Evolutionary conservation across 2,329 filamentous ascomycete species (phyloP), one percentile per base, ranked within the genome.

Genomic region (Sporothrix pseudoabietina): DNA sequence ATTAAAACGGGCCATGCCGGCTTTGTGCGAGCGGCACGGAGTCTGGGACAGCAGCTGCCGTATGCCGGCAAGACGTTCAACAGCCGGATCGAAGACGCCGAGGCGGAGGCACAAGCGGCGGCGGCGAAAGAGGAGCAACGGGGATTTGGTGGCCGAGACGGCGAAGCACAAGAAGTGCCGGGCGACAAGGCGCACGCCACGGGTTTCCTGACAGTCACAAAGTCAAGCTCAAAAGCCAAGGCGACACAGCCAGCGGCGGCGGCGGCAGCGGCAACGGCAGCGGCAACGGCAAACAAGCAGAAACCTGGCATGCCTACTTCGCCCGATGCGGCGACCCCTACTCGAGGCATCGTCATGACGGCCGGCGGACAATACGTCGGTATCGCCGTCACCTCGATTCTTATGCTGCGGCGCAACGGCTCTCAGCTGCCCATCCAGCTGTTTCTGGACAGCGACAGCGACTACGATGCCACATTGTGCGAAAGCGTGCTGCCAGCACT

Each of bases 391-490:
- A 83, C 84, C 3, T 84, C 85, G 3, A 78, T 88, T 26, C 82
- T 85, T 12, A 86, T 87, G 83, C 80, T 87, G 32, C 84, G 87
- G 14, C 83, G 83, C 59, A 82, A 82, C 8, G 86, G 86, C 30
- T 86, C 85, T 41, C 81, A 77, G 4, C 78, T 88, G 9, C 86
- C 87, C 0, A 83, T 87, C 4, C 78, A 82, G 72, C 76, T 83
- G 14, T 80, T 82, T 54, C 74, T 83, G 72, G 80, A 82, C 74
- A 74, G 77, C n/a, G 70, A 78, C 22, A 72, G 73, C 19, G 79
- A 81, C 52, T 80, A 79, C 76, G 77, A 80, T 69, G 74, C 77
- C 8, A 32, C 72, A 9, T 72, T 82, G 7, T 83, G 82, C 77
- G 77, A 78, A n/a, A 57, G 74, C 26, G 73, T 77, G 14, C 75